Percentiles rank a stretch among this genome's conserved stretches.
Conservation (phyloP, 2,329 filamentous ascomycete genomes). For the Pseudocercospora fijiensis region DNA sequence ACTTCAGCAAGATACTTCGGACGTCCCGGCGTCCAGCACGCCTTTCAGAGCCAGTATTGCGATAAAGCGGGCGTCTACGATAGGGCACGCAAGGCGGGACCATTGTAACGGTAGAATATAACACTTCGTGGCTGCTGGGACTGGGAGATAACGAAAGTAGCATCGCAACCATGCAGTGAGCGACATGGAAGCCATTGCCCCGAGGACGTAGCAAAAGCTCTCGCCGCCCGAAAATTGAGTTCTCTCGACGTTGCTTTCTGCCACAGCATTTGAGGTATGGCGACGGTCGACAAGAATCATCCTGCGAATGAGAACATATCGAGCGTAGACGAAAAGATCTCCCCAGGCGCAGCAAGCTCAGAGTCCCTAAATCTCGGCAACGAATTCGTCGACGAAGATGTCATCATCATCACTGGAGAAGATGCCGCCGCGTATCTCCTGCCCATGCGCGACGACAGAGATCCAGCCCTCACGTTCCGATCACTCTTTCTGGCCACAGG, state of each 20-base stretch:
- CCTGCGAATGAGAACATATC: neutral
- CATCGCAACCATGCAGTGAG: neutral
- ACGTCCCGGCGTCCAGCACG: neutral
- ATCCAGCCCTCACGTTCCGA: constrained; percentile 55
- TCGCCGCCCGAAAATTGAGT: neutral
- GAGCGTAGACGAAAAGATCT: neutral
- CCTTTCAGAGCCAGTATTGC: neutral
- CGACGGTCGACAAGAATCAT: neutral
- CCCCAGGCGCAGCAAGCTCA: neutral
- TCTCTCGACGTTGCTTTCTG: neutral
- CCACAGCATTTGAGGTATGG: neutral
- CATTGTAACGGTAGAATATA: neutral
- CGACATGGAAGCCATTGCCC: neutral
- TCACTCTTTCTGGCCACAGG: constrained; percentile 52
- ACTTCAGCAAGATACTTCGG: neutral
- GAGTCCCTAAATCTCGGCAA: neutral
- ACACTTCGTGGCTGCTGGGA: neutral
- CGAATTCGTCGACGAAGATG: constrained; percentile 36
- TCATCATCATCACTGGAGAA: constrained; percentile 53
- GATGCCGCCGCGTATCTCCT: constrained; percentile 54
- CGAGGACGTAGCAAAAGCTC: neutral
- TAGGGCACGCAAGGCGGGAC: neutral
- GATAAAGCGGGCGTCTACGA: constrained; percentile 2
- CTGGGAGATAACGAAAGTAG: neutral
- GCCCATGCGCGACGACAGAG: constrained; percentile 55